Conservation (phyloP, 2,329 filamentous ascomycete species). For the Ophiostoma pallidulum region DNA sequence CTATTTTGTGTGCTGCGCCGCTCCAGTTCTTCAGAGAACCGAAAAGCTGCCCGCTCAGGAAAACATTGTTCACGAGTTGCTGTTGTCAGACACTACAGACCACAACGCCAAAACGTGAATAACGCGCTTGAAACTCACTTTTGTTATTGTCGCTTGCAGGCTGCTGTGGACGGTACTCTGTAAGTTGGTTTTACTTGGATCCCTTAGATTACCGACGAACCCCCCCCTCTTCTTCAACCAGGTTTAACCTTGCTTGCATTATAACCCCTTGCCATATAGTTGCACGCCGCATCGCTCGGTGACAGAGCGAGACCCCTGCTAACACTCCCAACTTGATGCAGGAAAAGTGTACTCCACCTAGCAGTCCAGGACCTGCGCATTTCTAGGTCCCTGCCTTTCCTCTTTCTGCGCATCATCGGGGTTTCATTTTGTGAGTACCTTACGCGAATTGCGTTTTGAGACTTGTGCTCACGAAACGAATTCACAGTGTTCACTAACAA, state of each 20-base stretch:
- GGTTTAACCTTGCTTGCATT: constrained; percentile 1
- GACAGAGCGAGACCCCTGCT: constrained; percentile 9
- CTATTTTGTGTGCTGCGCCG: too few species aligned
- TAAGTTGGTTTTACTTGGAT: constrained; percentile 6
- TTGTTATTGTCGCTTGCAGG: not conserved
- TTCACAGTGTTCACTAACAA: constrained; percentile 4
- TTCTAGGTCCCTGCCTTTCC: not conserved
- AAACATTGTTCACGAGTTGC: too few species aligned
- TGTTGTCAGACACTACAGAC: too few species aligned
- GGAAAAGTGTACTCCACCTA: not conserved
- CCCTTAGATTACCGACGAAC: constrained; percentile 2
- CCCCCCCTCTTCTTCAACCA: too few species aligned
- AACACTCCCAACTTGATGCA: not conserved
- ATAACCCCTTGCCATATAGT: constrained; percentile 3
- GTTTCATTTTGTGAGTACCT: constrained; percentile 3
- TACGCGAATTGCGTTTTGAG: not conserved
- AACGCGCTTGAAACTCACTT: not conserved
- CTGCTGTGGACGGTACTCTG: too few species aligned
- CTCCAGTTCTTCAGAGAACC: too few species aligned
- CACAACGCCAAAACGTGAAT: not conserved
- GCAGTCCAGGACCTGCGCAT: not conserved
- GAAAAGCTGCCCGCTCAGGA: too few species aligned
- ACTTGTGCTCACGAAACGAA: not conserved
- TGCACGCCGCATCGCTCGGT: not conserved
- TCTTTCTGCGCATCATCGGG: not conserved